These are phyloP conservation scores for Aspergillus ostianus DNA, from an alignment of 495 filamentous ascomycete genomes.

Conservation along the genomic window DNA sequence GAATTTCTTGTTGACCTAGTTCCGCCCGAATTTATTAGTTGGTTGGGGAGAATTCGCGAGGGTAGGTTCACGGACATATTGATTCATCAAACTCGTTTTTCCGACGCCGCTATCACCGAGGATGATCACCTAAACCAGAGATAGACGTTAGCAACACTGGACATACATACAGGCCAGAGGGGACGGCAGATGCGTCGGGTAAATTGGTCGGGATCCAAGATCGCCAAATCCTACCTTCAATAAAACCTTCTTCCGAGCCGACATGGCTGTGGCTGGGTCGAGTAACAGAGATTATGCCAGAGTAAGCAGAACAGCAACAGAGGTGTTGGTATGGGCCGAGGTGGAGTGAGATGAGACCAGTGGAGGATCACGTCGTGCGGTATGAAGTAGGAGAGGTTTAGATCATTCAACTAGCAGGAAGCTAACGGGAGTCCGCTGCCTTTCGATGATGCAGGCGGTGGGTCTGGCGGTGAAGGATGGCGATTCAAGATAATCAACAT, in stretches of 20 bases:
- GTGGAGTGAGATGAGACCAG: neutral
- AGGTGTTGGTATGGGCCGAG: neutral
- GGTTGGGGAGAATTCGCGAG: constrained; percentile 19
- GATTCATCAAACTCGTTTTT: constrained; percentile 99
- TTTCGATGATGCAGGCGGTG: constrained; percentile 43
- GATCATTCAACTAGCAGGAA: neutral
- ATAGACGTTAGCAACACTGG: neutral
- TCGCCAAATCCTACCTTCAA: constrained; percentile 88
- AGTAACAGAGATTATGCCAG: constrained; percentile 2
- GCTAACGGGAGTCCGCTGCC: neutral
- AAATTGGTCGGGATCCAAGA: no score
- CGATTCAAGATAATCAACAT: no score
- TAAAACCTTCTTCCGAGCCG: constrained; percentile 94
- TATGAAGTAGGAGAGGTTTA: constrained; percentile 6
- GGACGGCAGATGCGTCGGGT: neutral
- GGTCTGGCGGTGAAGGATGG: constrained; percentile 28
- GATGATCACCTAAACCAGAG: constrained; percentile 77
- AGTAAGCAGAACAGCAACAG: neutral
- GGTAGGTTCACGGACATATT: constrained; percentile 78
- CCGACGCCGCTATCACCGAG: constrained; percentile 97
- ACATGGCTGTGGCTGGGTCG: constrained; percentile 54
- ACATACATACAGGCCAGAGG: neutral
- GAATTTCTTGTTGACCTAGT: constrained; percentile 99
- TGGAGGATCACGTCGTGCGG: neutral
- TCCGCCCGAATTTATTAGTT: constrained; percentile 12